phyloP scores from a whole-genome alignment of 2,329 filamentous ascomycete species.

The Neocucurbitaria cava region DNA sequence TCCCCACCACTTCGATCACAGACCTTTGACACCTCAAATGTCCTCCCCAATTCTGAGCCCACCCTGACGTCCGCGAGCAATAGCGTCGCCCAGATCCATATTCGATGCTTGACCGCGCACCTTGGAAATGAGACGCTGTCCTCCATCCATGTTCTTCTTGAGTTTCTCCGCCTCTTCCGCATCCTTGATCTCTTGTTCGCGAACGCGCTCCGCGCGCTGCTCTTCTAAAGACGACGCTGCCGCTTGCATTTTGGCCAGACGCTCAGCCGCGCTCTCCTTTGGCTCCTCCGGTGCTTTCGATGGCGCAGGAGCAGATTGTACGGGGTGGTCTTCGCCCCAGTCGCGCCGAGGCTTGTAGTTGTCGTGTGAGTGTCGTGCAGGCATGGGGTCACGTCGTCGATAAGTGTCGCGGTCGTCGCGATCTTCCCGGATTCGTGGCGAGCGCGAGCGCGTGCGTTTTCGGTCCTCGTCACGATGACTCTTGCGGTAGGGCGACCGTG shows the following conservation, averaged over 20 bases:
- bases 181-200: slow-evolving; percentile 39
- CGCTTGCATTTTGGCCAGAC: slow-evolving; percentile 44
- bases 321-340: slow-evolving; percentile 12
- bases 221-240: slow-evolving; percentile 42
- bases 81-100: slow-evolving; percentile 37
- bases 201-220: slow-evolving; percentile 43
- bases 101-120: slow-evolving; percentile 32
- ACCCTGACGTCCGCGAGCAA: slow-evolving; percentile 36
- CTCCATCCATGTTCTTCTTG: slow-evolving; percentile 32
- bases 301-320: slow-evolving; percentile 10
- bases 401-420: slow-evolving; percentile 22
- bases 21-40: slow-evolving; percentile 4
- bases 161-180: slow-evolving; percentile 40
- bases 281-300: slow-evolving; percentile 6
- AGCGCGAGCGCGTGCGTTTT: slow-evolving; percentile 22
- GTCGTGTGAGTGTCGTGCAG: slow-evolving; percentile 18
- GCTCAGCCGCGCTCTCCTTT: slow-evolving; percentile 33
- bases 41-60: slow-evolving; percentile 25
- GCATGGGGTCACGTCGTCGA: slow-evolving; percentile 29
- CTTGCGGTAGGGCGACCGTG: slow-evolving; percentile 32
- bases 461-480: slow-evolving; percentile 23
- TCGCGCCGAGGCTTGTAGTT: slow-evolving; percentile 18
- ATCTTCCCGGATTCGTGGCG: slow-evolving; percentile 23
- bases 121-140: slow-evolving; percentile 31
- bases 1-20: background rate